Evolutionary conservation across 768 basidiomycete genomes (phyloP).

Genomic region (Suillus subluteus): DNA sequence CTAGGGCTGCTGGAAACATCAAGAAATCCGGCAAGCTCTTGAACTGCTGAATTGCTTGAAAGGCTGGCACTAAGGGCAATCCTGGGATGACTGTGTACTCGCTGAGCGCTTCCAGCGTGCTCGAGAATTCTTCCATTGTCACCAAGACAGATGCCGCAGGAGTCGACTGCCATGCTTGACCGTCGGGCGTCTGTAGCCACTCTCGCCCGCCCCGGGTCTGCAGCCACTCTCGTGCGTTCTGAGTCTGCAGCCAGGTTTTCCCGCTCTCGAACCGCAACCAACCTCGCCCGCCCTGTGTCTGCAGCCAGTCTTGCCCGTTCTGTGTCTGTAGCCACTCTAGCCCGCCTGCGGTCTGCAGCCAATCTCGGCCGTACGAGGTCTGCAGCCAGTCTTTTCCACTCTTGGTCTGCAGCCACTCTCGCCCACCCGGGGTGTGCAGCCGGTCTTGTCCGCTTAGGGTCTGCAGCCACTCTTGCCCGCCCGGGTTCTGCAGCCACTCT

Average conservation of each 20-base stretch:
- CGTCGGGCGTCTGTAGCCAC: neutral
- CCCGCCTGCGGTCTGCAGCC: neutral
- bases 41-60: neutral
- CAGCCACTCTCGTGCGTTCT: neutral
- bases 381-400: neutral
- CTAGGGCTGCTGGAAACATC: neutral
- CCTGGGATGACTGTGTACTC: neutral
- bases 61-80: neutral
- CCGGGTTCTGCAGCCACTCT: neutral
- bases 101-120: neutral
- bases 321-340: neutral
- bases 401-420: neutral
- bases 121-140: neutral
- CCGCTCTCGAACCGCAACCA: neutral
- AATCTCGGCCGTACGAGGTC: neutral
- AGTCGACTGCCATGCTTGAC: neutral
- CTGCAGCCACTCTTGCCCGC: neutral
- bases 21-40: neutral
- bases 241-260: neutral
- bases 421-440: neutral
- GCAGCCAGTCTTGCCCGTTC: neutral
- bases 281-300: neutral
- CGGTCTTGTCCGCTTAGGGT: neutral
- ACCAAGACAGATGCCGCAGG: neutral
- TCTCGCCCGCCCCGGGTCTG: neutral